phyloP scores from a whole-genome alignment of 305 asterid species.

The Fraxinus latifolia region DNA sequence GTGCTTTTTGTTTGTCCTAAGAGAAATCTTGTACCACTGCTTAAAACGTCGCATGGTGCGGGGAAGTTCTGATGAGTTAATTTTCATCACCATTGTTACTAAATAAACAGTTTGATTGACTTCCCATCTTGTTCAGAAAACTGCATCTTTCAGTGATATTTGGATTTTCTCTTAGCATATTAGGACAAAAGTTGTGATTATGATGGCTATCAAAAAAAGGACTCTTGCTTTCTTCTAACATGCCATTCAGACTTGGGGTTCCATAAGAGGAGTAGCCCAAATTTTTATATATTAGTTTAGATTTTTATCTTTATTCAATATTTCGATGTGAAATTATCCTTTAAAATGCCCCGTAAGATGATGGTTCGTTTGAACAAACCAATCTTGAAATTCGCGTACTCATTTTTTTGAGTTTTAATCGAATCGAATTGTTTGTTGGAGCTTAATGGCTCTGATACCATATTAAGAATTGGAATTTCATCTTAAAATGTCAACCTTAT shows the following conservation, averaged over 20 bases:
- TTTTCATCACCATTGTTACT: conserved; percentile 7
- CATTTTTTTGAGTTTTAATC: too few species aligned
- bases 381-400: background rate
- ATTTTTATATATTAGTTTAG: too few species aligned
- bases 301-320: background rate
- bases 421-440: background rate
- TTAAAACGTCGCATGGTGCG: background rate
- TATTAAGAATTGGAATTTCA: background rate
- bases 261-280: background rate
- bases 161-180: background rate
- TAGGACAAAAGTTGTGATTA: conserved; percentile 2
- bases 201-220: background rate
- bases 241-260: background rate
- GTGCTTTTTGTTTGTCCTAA: conserved; percentile 7
- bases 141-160: background rate
- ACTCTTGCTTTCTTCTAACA: conserved; percentile 6
- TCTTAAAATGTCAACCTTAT: too few species aligned
- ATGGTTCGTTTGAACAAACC: background rate
- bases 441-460: background rate
- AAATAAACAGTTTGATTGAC: conserved; percentile 7
- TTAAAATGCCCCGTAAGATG: background rate
- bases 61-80: background rate
- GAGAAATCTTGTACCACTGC: conserved; percentile 13
- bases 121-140: conserved; percentile 2
- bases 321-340: background rate